These are phyloP conservation scores for Eucalyptus pauciflora DNA, from an alignment of 345 rosid species.

Conservation along the genomic window DNA sequence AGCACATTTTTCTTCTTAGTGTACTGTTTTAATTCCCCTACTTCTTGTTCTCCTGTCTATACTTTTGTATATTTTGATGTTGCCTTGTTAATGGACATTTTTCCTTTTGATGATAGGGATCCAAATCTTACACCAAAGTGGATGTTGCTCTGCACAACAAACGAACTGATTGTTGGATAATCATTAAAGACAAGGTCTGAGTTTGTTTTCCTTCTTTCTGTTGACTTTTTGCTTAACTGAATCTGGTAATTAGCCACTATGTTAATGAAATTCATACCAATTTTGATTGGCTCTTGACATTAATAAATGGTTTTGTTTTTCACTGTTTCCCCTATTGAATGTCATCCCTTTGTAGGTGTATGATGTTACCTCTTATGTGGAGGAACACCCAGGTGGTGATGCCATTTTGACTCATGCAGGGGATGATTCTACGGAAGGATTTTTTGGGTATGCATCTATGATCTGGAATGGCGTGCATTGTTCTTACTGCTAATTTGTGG, in stretches of 20 bases:
- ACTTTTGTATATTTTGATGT: neutral
- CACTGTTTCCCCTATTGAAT: neutral
- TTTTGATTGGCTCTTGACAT: neutral
- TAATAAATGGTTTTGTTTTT: neutral
- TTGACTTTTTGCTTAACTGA: neutral
- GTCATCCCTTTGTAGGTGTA: constrained; percentile 27
- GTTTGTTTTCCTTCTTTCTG: neutral
- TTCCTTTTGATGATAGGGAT: neutral
- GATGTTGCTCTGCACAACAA: constrained; percentile 61
- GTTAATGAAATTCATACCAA: neutral
- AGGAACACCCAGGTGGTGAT: constrained; percentile 97
- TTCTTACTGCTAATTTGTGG: neutral
- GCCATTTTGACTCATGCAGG: constrained; percentile 87
- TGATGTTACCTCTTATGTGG: constrained; percentile 87
- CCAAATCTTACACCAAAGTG: constrained; percentile 30
- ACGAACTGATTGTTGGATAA: constrained; percentile 87
- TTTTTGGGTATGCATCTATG: constrained; percentile 48
- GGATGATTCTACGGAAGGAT: constrained; percentile 87
- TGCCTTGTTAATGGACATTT: neutral
- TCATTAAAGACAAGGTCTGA: constrained; percentile 63
- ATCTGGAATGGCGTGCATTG: neutral
- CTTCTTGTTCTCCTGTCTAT: neutral
- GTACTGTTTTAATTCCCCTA: neutral
- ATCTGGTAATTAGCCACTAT: neutral
- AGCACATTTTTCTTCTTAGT: neutral